These are phyloP conservation scores for Solanum lycopersicoides DNA, from an alignment of 257 asterid species.

Conservation along the genomic window DNA sequence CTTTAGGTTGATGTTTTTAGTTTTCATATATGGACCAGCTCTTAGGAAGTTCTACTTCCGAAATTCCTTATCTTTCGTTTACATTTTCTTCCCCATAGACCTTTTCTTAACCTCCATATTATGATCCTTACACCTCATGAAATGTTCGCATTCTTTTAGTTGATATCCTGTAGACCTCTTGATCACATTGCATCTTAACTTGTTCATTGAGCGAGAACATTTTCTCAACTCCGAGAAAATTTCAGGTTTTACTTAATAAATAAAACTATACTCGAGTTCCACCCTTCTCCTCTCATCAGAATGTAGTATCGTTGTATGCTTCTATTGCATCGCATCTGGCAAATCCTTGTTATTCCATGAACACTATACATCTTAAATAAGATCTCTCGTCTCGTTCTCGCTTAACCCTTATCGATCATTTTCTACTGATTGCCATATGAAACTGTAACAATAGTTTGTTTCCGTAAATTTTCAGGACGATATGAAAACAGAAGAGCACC, in stretches of 20 bases:
- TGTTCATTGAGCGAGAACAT: neutral
- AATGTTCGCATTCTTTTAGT: neutral
- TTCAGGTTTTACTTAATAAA: neutral
- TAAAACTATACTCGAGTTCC: neutral
- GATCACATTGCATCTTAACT: neutral
- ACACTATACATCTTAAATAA: neutral
- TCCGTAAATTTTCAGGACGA: slow-evolving; percentile 15
- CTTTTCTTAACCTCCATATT: neutral
- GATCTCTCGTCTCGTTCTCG: neutral
- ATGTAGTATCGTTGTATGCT: neutral
- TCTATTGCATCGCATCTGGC: neutral
- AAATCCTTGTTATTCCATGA: neutral
- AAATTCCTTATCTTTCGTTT: neutral
- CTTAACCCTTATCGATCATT: neutral
- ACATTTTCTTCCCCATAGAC: neutral
- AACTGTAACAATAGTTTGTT: neutral
- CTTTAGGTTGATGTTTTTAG: neutral
- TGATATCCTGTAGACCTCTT: neutral
- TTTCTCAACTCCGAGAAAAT: neutral
- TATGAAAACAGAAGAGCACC: slow-evolving; percentile 15
- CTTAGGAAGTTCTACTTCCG: neutral
- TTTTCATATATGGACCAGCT: neutral
- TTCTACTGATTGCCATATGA: too few relatives aligned
- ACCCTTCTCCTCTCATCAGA: neutral
- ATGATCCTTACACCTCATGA: neutral